Base-by-base conservation (phyloP, 306 rosid species). In the Glycine tomentella region DNA sequence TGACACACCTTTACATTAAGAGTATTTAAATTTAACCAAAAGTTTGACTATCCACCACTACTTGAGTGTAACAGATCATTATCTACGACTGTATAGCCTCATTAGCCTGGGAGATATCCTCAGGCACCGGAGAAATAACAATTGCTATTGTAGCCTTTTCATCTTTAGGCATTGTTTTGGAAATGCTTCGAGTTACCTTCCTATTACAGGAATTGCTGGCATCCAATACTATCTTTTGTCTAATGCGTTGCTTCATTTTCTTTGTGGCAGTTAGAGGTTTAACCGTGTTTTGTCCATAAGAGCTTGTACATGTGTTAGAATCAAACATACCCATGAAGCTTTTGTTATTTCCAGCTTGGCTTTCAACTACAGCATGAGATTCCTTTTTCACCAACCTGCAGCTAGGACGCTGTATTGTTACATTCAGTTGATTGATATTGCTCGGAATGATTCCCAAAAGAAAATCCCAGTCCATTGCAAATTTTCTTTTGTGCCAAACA, bases 81-180 rank as follows among this genome's bases (percentile, higher is more conserved):
- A 68, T 45, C 48, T 42, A 57, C 13, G n/a, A 55, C n/a, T 74
- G 40, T 5, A 0, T 52, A 79, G 44, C n/a, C n/a, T n/a, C n/a
- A n/a, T n/a, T n/a, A n/a, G n/a, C 79, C 82, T 79, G 5, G 65
- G 69, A 71, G 84, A 80, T 80, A 85, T 64, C 83, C 84, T 80
- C 20, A 20, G 20, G 20, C 71, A 64, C 74, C 9, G 86, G 84
- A 79, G 66, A 8, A 80, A 12, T 13, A 45, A 16, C 51, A 72
- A 3, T 8, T 1, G 14, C 12, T 49, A 4, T 64, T 66, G 3
- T 6, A 57, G 14, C 49, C 34, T 57, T 72, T 70, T 4, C 11
- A 6, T 16, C 56, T 12, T 62, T 25, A 9, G 3, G 42, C 38
- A n/a, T 57, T 15, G 25, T 51, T 20, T 72, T 56, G 8, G 84